Conservation (phyloP, 805 yeast genomes). For the Candida xyloterini region DNA sequence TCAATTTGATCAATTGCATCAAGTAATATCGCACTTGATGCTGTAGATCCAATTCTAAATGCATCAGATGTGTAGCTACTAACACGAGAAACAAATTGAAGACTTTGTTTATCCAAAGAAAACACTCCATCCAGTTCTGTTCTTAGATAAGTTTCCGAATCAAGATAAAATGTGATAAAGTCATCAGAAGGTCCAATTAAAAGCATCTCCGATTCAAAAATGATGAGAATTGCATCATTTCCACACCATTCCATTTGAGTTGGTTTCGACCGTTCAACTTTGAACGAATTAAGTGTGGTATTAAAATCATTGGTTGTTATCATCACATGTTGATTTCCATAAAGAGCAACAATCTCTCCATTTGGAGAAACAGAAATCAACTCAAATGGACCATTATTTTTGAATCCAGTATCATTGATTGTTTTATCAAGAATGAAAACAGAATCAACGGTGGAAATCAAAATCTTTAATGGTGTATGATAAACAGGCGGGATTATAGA, state of each 20-base stretch:
- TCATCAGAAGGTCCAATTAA: slow-evolving; percentile 71
- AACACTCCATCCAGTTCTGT: slow-evolving; percentile 71
- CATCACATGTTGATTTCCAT: slow-evolving; percentile 40
- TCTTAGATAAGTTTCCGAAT: slow-evolving; percentile 39
- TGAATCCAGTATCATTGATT: slow-evolving; percentile 9
- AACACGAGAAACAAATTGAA: slow-evolving; percentile 67
- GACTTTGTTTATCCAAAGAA: slow-evolving; percentile 52
- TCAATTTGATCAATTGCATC: slow-evolving; percentile 73
- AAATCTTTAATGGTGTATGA: slow-evolving; percentile 14
- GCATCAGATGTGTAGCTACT: slow-evolving; percentile 53
- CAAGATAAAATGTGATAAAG: slow-evolving; percentile 50
- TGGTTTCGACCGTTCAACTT: slow-evolving; percentile 30
- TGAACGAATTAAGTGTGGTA: slow-evolving; percentile 41
- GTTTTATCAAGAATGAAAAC: slow-evolving; percentile 8
- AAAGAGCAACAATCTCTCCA: slow-evolving; percentile 52
- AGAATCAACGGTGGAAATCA: slow-evolving; percentile 16
- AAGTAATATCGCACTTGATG: slow-evolving; percentile 76
- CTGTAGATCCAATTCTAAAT: slow-evolving; percentile 78
- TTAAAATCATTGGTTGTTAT: slow-evolving; percentile 49
- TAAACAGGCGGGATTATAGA: slow-evolving; percentile 20
- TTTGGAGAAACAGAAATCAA: slow-evolving; percentile 42
- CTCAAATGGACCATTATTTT: slow-evolving; percentile 16
- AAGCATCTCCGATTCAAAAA: slow-evolving; percentile 58
- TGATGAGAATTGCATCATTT: slow-evolving; percentile 69
- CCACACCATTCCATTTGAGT: slow-evolving; percentile 65